These are phyloP conservation scores for Monosporascus sp. DNA, from an alignment of 2,329 filamentous ascomycete genomes.

Conservation along the genomic window DNA sequence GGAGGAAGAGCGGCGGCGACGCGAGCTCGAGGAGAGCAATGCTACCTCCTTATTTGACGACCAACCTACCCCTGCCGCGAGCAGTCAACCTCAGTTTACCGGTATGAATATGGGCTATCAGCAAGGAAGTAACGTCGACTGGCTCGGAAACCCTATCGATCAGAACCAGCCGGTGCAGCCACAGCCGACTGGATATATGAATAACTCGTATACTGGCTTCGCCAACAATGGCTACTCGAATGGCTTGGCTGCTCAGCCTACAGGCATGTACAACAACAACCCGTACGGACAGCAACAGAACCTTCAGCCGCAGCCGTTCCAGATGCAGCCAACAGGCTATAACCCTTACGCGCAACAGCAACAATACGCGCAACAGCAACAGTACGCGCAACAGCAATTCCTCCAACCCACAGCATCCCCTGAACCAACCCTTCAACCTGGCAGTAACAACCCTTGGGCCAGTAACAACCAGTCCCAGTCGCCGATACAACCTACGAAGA, in stretches of 20 bases:
- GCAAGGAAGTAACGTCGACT: conserved; percentile 93
- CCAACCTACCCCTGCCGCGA: conserved; percentile 51
- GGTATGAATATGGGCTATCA: conserved; percentile 97
- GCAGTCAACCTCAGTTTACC: conserved; percentile 67
- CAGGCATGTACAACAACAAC: conserved; percentile 58
- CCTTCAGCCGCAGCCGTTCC: conserved; percentile 36
- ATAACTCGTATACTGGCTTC: conserved; percentile 50
- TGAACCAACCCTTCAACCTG: conserved; percentile 64
- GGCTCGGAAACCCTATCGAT: conserved; percentile 92
- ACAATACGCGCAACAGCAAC: conserved; percentile 42
- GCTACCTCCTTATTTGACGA: conserved; percentile 87
- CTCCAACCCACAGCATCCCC: conserved; percentile 40
- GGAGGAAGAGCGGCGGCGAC: conserved; percentile 84
- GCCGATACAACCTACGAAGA: conserved; percentile 73
- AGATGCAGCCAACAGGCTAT: conserved; percentile 48
- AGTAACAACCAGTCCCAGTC: conserved; percentile 52
- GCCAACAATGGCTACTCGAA: conserved; percentile 62
- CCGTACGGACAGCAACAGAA: conserved; percentile 54
- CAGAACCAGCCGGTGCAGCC: conserved; percentile 66
- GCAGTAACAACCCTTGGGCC: conserved; percentile 94
- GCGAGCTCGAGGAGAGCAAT: conserved; percentile 82
- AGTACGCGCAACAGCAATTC: conserved; percentile 34
- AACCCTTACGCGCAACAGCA: conserved; percentile 52
- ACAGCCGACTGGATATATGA: conserved; percentile 73
- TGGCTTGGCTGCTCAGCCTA: conserved; percentile 62